Percentiles rank a stretch among this genome's conserved stretches.
These are phyloP conservation scores for Fusarium falciforme DNA, from an alignment of 2,329 filamentous ascomycete genomes.

Conservation along the genomic window DNA sequence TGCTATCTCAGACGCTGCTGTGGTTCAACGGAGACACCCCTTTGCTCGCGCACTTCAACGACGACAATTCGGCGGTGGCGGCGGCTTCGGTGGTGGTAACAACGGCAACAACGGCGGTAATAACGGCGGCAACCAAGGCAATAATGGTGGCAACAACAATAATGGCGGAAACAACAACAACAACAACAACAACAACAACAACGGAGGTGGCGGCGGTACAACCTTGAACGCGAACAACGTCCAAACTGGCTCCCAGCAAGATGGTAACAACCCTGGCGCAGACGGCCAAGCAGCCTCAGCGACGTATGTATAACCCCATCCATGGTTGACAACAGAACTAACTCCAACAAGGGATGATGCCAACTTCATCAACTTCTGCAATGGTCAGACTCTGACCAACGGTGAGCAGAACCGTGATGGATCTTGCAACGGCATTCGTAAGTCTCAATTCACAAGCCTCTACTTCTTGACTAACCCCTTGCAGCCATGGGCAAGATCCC, in stretches of 20 bases:
- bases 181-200: constrained; percentile 33
- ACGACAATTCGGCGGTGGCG: constrained; percentile 52
- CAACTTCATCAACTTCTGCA: constrained; percentile 75
- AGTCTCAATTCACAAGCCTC: constrained; percentile 43
- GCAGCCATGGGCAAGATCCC: constrained; percentile 71
- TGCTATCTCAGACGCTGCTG: constrained; percentile 59
- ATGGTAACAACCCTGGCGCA: constrained; percentile 58
- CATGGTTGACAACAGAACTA: constrained; percentile 5
- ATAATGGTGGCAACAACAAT: constrained; percentile 41
- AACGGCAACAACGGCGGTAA: constrained; percentile 42
- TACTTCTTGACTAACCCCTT: constrained; percentile 19
- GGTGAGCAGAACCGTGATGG: constrained; percentile 67
- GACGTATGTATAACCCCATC: constrained; percentile 56
- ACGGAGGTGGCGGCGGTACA: constrained; percentile 47
- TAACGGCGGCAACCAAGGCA: constrained; percentile 38
- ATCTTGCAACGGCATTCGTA: constrained; percentile 73
- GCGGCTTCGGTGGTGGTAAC: constrained; percentile 38
- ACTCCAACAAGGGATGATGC: constrained; percentile 59
- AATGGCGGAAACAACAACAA: constrained; percentile 34
- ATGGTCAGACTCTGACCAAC: constrained; percentile 67
- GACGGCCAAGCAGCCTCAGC: constrained; percentile 63
- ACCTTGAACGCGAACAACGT: constrained; percentile 56
- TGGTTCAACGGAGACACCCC: constrained; percentile 52
- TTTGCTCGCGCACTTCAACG: constrained; percentile 52
- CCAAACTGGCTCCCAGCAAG: constrained; percentile 61